A percentile compares a stretch with the other conserved stretches of the same genome.
phyloP scores from a whole-genome alignment of 2,329 filamentous ascomycete genomes.

The Zalaria obscura region DNA sequence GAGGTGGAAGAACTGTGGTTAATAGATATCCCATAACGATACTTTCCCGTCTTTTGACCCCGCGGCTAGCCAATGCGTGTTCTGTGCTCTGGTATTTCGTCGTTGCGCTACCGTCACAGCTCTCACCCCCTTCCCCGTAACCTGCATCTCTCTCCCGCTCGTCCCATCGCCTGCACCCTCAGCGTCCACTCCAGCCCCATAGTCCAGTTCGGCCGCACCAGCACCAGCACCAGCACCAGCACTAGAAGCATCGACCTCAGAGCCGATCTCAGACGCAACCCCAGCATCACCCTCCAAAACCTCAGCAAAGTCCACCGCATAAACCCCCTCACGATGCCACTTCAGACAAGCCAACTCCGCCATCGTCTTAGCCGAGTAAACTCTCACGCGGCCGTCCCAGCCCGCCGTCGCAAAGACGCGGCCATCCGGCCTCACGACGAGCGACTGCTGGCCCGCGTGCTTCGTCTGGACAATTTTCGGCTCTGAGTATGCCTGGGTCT shows the following conservation, averaged over 20 bases:
- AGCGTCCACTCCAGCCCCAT: not conserved
- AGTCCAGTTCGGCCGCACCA: not conserved
- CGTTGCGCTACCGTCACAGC: constrained; percentile 29
- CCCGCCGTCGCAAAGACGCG: constrained; percentile 80
- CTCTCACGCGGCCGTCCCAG: constrained; percentile 71
- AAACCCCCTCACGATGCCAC: constrained; percentile 85
- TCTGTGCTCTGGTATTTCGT: constrained; percentile 48
- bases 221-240: not conserved
- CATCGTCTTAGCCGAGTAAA: constrained; percentile 70
- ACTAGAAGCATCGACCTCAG: not conserved
- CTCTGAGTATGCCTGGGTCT: not conserved
- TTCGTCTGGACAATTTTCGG: constrained; percentile 49
- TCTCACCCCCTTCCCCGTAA: too few relatives aligned
- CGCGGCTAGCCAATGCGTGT: constrained; percentile 75
- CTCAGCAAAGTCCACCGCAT: constrained; percentile 58
- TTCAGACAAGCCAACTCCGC: constrained; percentile 83
- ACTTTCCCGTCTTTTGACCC: constrained; percentile 93
- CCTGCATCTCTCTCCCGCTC: not conserved
- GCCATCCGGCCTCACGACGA: constrained; percentile 65
- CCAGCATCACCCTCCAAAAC: not conserved
- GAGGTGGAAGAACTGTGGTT: constrained; percentile 23
- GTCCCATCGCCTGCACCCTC: not conserved
- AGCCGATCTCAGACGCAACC: not conserved
- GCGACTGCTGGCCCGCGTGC: constrained; percentile 77
- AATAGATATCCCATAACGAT: constrained; percentile 88